These are phyloP conservation scores for Suillus plorans DNA, from an alignment of 768 basidiomycete genomes.

Conservation along the genomic window DNA sequence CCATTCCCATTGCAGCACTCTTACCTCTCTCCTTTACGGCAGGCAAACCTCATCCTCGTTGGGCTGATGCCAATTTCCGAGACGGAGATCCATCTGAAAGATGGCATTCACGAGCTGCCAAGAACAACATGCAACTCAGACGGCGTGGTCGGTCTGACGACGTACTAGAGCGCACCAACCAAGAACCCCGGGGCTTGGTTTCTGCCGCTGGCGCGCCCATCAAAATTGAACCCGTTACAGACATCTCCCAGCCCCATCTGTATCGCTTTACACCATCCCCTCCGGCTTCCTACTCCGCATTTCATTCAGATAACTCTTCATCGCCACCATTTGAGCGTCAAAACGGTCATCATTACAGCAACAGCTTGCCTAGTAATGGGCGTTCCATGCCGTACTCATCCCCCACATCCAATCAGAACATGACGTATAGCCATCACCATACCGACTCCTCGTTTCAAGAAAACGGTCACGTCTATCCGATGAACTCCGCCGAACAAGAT, in stretches of 20 bases:
- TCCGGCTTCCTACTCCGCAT: constrained; percentile 52
- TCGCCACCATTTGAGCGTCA: constrained; percentile 36
- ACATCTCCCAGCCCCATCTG: constrained; percentile 48
- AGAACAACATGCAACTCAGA: constrained; percentile 53
- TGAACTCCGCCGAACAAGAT: constrained; percentile 34
- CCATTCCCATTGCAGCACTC: constrained; percentile 9
- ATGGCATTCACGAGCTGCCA: constrained; percentile 82
- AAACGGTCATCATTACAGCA: constrained; percentile 32
- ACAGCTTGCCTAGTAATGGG: constrained; percentile 26
- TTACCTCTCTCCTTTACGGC: constrained; percentile 8
- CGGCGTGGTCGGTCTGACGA: constrained; percentile 38
- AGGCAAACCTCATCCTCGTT: constrained; percentile 88
- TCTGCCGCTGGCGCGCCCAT: constrained; percentile 57
- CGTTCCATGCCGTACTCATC: constrained; percentile 34
- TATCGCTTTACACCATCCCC: constrained; percentile 73
- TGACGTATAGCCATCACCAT: constrained; percentile 33
- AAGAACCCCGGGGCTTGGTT: constrained; percentile 39
- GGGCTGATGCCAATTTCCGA: constrained; percentile 78
- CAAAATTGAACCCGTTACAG: constrained; percentile 62
- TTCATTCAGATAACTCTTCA: constrained; percentile 43
- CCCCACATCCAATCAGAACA: constrained; percentile 33
- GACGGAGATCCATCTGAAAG: constrained; percentile 82
- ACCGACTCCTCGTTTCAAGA: constrained; percentile 34
- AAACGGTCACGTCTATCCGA: constrained; percentile 36
- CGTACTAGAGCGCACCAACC: constrained; percentile 31